Evolutionary conservation across 345 rosid genomes (phyloP).

Genomic region (Populus simonii): DNA sequence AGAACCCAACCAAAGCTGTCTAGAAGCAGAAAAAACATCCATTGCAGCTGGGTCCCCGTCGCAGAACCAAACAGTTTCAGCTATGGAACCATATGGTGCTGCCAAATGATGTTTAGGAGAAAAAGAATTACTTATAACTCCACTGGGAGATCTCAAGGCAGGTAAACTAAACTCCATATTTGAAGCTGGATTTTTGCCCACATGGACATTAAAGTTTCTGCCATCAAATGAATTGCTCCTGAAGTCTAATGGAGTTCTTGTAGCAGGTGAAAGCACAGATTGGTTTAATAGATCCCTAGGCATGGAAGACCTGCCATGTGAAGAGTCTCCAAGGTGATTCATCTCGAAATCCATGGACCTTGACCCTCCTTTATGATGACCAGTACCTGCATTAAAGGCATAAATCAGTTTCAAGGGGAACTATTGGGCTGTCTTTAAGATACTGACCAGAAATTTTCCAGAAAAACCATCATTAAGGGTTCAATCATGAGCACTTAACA

Average conservation of each 20-base stretch:
- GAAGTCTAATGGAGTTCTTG: conserved; percentile 46
- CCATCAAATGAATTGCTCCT: conserved; percentile 70
- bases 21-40: conserved; percentile 86
- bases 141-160: conserved; percentile 30
- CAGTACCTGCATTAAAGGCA: conserved; percentile 49
- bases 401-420: conserved; percentile 37
- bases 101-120: conserved; percentile 62
- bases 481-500: conserved; percentile 22
- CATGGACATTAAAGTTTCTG: conserved; percentile 42
- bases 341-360: conserved; percentile 64
- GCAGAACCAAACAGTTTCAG: conserved; percentile 61
- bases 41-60: conserved; percentile 74
- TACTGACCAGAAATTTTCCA: conserved; percentile 30
- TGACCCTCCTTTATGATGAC: conserved; percentile 58
- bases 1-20: conserved; percentile 81
- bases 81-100: conserved; percentile 37
- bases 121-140: conserved; percentile 30
- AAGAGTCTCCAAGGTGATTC: conserved; percentile 61
- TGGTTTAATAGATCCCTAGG: conserved; percentile 55
- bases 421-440: conserved; percentile 33
- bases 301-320: conserved; percentile 56
- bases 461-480: conserved; percentile 21
- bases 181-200: conserved; percentile 33
- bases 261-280: conserved; percentile 62
- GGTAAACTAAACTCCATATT: conserved; percentile 27